A percentile compares a stretch with the other conserved stretches of the same genome.
phyloP scores from a whole-genome alignment of 1,139 yeast genomes.

The Candida gigantensis region DNA sequence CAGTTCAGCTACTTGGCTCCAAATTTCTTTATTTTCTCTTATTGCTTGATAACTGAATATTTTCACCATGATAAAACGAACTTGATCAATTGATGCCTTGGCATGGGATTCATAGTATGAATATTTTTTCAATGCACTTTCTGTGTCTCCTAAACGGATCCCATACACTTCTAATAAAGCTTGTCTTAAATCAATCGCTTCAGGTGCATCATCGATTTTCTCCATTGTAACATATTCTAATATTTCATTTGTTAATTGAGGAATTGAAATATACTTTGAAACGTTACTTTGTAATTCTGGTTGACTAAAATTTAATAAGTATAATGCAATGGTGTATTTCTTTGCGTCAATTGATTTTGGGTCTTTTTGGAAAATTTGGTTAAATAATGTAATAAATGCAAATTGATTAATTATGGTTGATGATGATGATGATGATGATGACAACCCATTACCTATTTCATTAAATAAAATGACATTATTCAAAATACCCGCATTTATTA shows the following conservation, averaged over 20 bases:
- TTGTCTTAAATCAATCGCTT: constrained; percentile 28
- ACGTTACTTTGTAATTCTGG: background rate
- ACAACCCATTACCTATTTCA: constrained; percentile 1
- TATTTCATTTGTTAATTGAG: constrained; percentile 5
- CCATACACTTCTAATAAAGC: constrained; percentile 41
- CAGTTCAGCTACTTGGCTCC: constrained; percentile 47
- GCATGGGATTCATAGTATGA: constrained; percentile 40
- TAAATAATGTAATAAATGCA: constrained; percentile 14
- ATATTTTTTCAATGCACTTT: constrained; percentile 29
- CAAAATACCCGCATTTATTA: constrained; percentile 2
- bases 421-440: too few relatives aligned
- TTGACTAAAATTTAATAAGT: constrained; percentile 9
- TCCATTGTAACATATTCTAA: constrained; percentile 9
- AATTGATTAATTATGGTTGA: constrained; percentile 8
- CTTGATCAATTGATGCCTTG: constrained; percentile 35
- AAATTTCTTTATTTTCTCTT: constrained; percentile 28
- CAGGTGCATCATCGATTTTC: constrained; percentile 29
- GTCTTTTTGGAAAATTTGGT: constrained; percentile 11
- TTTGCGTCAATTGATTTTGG: constrained; percentile 4
- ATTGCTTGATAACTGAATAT: constrained; percentile 46
- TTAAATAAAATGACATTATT: background rate
- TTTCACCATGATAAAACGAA: constrained; percentile 30
- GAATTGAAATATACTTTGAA: constrained; percentile 5
- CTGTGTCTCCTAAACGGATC: constrained; percentile 30
- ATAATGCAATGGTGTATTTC: constrained; percentile 9